Evolutionary conservation across 805 yeast species (phyloP), one percentile per base, ranked within the genome.

Genomic region (Wickerhamomyces queroliae): DNA sequence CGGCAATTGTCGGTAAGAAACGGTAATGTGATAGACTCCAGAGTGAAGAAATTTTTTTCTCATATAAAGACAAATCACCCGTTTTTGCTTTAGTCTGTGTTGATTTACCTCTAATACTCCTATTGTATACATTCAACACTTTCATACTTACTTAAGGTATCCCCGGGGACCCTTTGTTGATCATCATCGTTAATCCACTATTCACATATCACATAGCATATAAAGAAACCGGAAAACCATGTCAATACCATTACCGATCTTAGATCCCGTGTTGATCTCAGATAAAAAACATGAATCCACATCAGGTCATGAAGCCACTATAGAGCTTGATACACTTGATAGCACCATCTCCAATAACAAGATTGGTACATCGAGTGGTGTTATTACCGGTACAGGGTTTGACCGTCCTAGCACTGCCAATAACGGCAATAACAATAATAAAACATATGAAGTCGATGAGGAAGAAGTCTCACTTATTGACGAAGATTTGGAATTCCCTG

Each of bases 401-500:
- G 17, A 28, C 4, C 16, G 15, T 26, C 29, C 29, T 11, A 6
- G 8, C 6, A 17, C 31, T 4, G 21, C 13, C 11, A 7, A 20
- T 5, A 13, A 28, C 3, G 20, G 13, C 15, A 17, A 19, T 7
- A 19, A 7, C 11, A 12, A 28, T 11, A 19, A 19, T 6, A 20
- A 17, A 17, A 28, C 31, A 17, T 16, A 17, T 28, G 31, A 28
- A 8, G 25, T 25, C 10, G 44, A 37, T 13, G 39, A 29, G 27
- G 43, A 43, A 25, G 45, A 45, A 16, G 46, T 46, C 50, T 48
- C 49, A 36, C 47, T 50, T 3, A 43, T 38, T 12, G 56, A 55
- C 34, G 60, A 42, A 15, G 59, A 46, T 13, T 34, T 52, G 24
- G 59, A 54, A 17, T 69, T 59, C 42, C 83, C 83, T 0, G 83